phyloP scores from a whole-genome alignment of 805 yeast species.

The Isabelozyma rhagii region DNA sequence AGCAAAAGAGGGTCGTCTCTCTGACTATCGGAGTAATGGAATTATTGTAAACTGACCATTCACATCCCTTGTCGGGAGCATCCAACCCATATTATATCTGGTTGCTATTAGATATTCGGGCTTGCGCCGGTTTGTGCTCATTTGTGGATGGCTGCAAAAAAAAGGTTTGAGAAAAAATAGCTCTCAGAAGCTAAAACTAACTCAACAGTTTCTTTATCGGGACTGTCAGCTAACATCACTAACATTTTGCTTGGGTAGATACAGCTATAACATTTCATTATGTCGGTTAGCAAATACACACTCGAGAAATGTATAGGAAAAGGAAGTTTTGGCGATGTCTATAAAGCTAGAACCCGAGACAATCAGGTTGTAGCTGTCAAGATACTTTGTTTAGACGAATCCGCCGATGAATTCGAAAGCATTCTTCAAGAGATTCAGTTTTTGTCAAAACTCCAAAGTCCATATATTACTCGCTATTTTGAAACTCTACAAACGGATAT shows the following conservation, averaged over 20 bases:
- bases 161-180: too few species aligned
- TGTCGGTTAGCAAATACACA: constrained; percentile 16
- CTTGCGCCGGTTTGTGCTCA: too few species aligned
- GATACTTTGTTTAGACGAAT: constrained; percentile 74
- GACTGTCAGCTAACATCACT: neutral
- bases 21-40: neutral
- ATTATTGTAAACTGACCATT: too few species aligned
- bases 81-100: too few species aligned
- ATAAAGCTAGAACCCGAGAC: constrained; percentile 46
- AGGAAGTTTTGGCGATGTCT: constrained; percentile 89
- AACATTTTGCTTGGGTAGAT: neutral
- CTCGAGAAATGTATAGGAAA: constrained; percentile 65
- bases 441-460: constrained; percentile 62
- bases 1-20: neutral
- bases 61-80: too few species aligned
- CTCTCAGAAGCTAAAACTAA: too few species aligned
- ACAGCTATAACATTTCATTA: constrained; percentile 1
- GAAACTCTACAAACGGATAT: constrained; percentile 64
- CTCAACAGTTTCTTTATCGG: neutral
- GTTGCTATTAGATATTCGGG: too few species aligned
- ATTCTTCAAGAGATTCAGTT: constrained; percentile 77
- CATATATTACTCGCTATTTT: constrained; percentile 58
- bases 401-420: constrained; percentile 70
- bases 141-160: too few species aligned
- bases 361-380: constrained; percentile 73